Evolutionary conservation across 495 filamentous ascomycete species (phyloP).

Genomic region (Chaetomium fimeti): DNA sequence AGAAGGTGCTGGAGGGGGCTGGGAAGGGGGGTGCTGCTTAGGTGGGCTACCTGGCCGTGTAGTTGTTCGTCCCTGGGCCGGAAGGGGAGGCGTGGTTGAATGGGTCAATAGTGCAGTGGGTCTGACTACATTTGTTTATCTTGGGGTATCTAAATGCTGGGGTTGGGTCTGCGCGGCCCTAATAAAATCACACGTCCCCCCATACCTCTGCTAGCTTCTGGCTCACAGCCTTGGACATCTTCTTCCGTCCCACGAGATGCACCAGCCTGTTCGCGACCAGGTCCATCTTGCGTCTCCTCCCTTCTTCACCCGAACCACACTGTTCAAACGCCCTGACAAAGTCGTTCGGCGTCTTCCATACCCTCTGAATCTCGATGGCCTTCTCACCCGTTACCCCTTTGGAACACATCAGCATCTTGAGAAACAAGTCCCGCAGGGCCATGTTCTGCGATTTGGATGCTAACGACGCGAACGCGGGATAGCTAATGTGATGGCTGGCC

Average conservation of each 20-base stretch:
- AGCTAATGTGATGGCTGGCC: slow-evolving; percentile 63
- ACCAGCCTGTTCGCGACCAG: slow-evolving; percentile 56
- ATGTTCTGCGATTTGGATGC: slow-evolving; percentile 72
- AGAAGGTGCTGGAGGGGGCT: slow-evolving; percentile 78
- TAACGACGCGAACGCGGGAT: slow-evolving; percentile 67
- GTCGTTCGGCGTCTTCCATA: slow-evolving; percentile 69
- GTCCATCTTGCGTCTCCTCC: slow-evolving; percentile 49
- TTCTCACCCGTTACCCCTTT: slow-evolving; percentile 77
- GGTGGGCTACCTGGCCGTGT: neutral
- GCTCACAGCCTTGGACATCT: slow-evolving; percentile 62
- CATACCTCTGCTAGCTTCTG: slow-evolving; percentile 73
- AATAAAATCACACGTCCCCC: slow-evolving; percentile 41
- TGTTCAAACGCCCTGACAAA: slow-evolving; percentile 66
- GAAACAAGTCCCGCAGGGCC: slow-evolving; percentile 69
- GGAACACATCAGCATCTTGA: slow-evolving; percentile 89
- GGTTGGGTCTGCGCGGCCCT: neutral
- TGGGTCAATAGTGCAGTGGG: neutral
- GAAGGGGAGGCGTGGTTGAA: neutral
- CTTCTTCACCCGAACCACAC: slow-evolving; percentile 46
- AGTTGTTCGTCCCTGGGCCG: neutral
- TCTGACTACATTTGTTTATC: neutral
- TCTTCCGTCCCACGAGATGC: slow-evolving; percentile 64
- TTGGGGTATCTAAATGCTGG: neutral
- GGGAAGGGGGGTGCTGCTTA: slow-evolving; percentile 58
- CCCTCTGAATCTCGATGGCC: slow-evolving; percentile 73